Percentiles rank a stretch among this genome's conserved stretches.
phyloP scores from a whole-genome alignment of 441 rosid species.

The Adansonia grandidieri region DNA sequence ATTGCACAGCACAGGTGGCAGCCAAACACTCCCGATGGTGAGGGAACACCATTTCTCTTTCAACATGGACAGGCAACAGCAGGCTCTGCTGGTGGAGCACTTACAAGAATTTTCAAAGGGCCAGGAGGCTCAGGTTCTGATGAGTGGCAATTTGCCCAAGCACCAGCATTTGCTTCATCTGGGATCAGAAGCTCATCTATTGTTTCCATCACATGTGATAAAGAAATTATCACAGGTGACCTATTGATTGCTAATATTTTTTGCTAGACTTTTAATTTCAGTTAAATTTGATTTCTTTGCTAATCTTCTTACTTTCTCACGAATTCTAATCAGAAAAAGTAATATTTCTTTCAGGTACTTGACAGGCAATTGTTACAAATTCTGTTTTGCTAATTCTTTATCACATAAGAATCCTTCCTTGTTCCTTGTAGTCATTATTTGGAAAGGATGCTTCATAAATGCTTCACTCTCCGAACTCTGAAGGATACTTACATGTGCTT shows the following conservation, averaged over 20 bases:
- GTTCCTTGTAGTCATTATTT: not conserved
- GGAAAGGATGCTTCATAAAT: not conserved
- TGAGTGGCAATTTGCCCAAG: constrained; percentile 88
- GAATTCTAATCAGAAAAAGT: not conserved
- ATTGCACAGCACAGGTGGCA: constrained; percentile 96
- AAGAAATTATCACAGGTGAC: constrained; percentile 86
- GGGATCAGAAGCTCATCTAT: constrained; percentile 85
- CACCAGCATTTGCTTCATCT: constrained; percentile 85
- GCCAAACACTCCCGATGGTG: constrained; percentile 95
- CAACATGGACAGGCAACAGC: constrained; percentile 78
- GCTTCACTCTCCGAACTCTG: not conserved
- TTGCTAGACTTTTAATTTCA: not conserved
- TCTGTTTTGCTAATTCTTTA: not conserved
- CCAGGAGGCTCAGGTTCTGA: constrained; percentile 60
- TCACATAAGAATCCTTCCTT: not conserved
- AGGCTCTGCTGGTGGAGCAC: constrained; percentile 68
- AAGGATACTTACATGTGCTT: not conserved
- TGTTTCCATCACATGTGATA: constrained; percentile 76
- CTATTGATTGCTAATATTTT: not conserved
- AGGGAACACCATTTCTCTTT: constrained; percentile 92
- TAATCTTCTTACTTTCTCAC: not conserved
- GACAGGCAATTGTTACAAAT: not conserved
- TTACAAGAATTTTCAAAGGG: constrained; percentile 93
- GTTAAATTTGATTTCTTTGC: constrained; percentile 11
- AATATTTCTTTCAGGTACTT: not conserved